Base-by-base conservation (phyloP, 1,284 basidiomycete genomes). In the Pterulicium gracile region DNA sequence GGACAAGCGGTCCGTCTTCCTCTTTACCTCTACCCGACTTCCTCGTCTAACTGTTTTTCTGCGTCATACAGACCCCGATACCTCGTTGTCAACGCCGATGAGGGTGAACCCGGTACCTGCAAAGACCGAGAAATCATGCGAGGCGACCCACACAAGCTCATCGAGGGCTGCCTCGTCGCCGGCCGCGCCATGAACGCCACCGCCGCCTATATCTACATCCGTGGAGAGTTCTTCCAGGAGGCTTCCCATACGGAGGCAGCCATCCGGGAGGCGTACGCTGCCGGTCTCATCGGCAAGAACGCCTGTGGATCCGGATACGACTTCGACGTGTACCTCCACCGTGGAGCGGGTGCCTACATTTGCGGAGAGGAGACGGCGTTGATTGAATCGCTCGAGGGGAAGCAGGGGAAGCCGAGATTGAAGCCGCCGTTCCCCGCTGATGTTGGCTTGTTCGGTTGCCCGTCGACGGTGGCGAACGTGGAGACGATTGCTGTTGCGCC, bases 351-450 rank as follows among this genome's bases (percentile, higher is more conserved):
- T 50, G 95, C 95, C 24, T 98, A 98, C 70, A 96, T 98, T 53
- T 98, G 95, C 61, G 95, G 95, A 40, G 95, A 98, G 70, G 96
- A 98, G 70, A 98, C 96, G 0, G 95, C 95, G 1, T 73, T 98
- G 23, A 98, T 98, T 61, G 94, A 98, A 72, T 90, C 85, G 53
- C 67, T 98, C 50, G 96, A 98, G 69, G 86, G 95, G 35, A 98
- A 98, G 68, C 95, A 98, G 68, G 95, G 95, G 40, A 98, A 98
- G 66, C 95, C 95, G 2, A 79, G 95, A 54, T 74, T 98, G 57
- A 98, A 98, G 75, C 95, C 95, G n/a, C 96, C 95, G 40, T 98
- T 98, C 82, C 95, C 95, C 13, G 95, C 95, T 51, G 94, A 98
- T 55, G 94, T 98, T 43, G 94, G 94, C 50, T 72, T 97, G 39